Base-by-base conservation (phyloP, 495 filamentous ascomycete genomes). In the Durotheca rogersii region DNA sequence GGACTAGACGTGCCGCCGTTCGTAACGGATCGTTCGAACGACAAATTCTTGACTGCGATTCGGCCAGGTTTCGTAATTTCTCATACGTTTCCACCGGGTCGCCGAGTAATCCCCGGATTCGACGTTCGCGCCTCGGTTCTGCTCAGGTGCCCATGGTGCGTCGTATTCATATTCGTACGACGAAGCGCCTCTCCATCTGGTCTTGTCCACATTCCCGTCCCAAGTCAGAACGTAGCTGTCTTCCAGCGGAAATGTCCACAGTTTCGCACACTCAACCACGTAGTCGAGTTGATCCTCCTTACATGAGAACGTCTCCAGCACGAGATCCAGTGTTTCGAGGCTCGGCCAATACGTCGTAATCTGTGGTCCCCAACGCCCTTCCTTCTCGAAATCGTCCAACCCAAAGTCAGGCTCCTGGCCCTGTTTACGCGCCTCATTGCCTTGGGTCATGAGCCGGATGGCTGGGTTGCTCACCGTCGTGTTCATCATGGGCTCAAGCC, bases 401-500 rank as follows among this genome's bases (percentile, higher is more conserved):
- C 32, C 25, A 17, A 66, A 66, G 25, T 63, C 56, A 5, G 60
- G 60, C 34, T 63, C 53, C 11, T 31, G 27, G 0, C 60, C 62
- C 12, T 27, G 12, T 32, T 51, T 56, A n/a, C 62, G 62, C 9
- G 56, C 53, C 21, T 60, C 56, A 3, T 61, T 56, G 3, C 62
- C 62, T 23, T 14, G 42, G 1, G 21, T 37, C 62, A 66, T 66
- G 53, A 15, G 32, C 44, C 34, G 14, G 41, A n/a, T 53, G 3
- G 38, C 49, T 4, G 44, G 31, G 2, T 34, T 38, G 4, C 27
- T 34, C 11, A 12, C 6, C 19, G 62, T 65, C 37, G 53, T 47
- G 31, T 66, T 63, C 14, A 62, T 58, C 62, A 63, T 63, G 0
- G 62, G 62, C 34, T 66, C 62, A 4, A 66, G 23, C 6, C 62